Conservation (phyloP, 2,329 filamentous ascomycete genomes). For the Rachicladosporium sp. region DNA sequence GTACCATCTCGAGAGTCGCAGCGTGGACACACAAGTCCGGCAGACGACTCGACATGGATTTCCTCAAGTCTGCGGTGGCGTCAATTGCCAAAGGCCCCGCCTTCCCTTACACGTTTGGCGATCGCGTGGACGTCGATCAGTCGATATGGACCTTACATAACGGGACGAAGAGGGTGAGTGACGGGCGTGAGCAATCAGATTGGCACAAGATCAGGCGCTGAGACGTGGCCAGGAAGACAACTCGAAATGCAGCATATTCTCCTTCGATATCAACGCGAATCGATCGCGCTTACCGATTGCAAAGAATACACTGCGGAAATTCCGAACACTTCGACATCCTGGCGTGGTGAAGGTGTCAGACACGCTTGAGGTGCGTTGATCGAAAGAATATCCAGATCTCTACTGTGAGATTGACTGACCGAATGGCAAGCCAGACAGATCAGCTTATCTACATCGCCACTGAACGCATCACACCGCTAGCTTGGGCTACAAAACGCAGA, state of each 20-base stretch:
- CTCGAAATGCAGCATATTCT: conserved; percentile 90
- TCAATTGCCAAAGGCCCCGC: conserved; percentile 92
- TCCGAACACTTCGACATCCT: conserved; percentile 83
- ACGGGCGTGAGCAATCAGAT: conserved; percentile 3
- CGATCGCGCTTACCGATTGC: conserved; percentile 73
- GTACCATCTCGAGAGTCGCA: background rate
- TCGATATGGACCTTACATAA: conserved; percentile 97
- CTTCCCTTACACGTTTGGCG: conserved; percentile 86
- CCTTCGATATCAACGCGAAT: conserved; percentile 77
- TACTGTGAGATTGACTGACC: conserved; percentile 3
- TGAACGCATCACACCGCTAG: conserved; percentile 73
- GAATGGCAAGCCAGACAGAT: conserved; percentile 54
- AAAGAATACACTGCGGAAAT: conserved; percentile 85
- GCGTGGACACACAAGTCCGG: background rate
- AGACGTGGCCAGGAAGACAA: conserved; percentile 65
- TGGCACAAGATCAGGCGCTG: conserved; percentile 5
- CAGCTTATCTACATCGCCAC: conserved; percentile 93
- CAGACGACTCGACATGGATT: conserved; percentile 58
- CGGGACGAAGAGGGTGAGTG: conserved; percentile 69
- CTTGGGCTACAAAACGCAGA: conserved; percentile 82
- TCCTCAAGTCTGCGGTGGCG: conserved; percentile 92
- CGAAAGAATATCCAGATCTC: background rate
- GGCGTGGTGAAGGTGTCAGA: conserved; percentile 91
- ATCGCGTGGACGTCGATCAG: conserved; percentile 80
- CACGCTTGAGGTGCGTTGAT: conserved; percentile 64